Evolutionary conservation across 495 filamentous ascomycete genomes (phyloP).

Genomic region (Evernia prunastri): DNA sequence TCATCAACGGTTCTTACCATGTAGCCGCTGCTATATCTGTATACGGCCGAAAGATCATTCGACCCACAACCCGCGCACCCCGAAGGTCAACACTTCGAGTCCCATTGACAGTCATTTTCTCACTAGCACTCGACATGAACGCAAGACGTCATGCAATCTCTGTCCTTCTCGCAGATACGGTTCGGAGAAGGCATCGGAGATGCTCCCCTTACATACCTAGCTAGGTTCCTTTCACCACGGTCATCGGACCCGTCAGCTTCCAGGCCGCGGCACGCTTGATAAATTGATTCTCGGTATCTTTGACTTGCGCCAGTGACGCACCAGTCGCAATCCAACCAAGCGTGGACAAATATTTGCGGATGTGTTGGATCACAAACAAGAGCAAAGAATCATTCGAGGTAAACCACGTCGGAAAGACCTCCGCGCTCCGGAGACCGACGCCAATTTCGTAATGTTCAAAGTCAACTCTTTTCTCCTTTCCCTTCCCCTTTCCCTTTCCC

Average conservation of each 20-base stretch:
- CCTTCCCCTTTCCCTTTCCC: too few species aligned
- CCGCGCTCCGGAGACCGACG: not conserved
- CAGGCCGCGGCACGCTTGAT: not conserved
- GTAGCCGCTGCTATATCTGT: not conserved
- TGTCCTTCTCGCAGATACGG: not conserved
- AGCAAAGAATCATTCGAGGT: not conserved
- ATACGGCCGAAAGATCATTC: not conserved
- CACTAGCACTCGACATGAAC: not conserved
- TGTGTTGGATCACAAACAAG: not conserved
- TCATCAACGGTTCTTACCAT: not conserved
- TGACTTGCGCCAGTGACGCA: not conserved
- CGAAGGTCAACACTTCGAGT: not conserved
- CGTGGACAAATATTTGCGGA: not conserved
- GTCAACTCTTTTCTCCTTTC: not conserved
- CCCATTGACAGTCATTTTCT: not conserved
- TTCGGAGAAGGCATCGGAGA: not conserved
- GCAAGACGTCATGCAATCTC: not conserved
- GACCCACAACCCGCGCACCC: not conserved
- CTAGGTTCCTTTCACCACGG: not conserved
- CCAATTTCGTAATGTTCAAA: not conserved
- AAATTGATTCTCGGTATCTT: not conserved
- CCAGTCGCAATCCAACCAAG: not conserved
- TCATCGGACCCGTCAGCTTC: not conserved
- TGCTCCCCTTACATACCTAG: not conserved
- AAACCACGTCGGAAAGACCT: not conserved